Evolutionary conservation across 352 stramenopile species (phyloP).

Genomic region (Phytophthora multivora): DNA sequence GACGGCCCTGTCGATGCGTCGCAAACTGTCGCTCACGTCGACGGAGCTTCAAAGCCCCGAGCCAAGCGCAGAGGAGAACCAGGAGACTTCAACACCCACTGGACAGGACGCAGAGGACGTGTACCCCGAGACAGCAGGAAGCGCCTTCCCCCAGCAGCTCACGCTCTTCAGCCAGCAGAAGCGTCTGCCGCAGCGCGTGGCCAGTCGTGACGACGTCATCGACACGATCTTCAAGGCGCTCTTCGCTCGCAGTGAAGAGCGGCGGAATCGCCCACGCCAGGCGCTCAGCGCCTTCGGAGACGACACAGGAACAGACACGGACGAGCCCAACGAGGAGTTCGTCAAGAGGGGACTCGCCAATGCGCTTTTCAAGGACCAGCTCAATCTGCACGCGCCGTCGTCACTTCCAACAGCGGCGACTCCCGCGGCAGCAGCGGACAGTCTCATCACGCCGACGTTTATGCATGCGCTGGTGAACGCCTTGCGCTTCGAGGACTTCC

Average conservation of each 20-base stretch:
- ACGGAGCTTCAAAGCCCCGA: conserved; percentile 21
- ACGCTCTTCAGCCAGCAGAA: conserved; percentile 85
- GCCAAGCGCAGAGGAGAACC: background rate
- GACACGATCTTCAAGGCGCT: conserved; percentile 82
- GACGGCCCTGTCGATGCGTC: conserved; percentile 22
- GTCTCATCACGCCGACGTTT: conserved; percentile 74
- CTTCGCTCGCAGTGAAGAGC: conserved; percentile 49
- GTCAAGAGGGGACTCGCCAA: conserved; percentile 80
- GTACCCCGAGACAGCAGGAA: conserved; percentile 57
- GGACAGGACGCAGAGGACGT: conserved; percentile 63
- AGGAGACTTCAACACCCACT: conserved; percentile 16
- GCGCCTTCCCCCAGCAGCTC: conserved; percentile 74
- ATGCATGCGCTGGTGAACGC: conserved; percentile 82
- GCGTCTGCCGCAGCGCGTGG: conserved; percentile 69
- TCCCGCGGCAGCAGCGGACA: conserved; percentile 59
- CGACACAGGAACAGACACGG: conserved; percentile 77
- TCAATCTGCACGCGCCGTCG: conserved; percentile 38
- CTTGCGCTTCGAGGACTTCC: conserved; percentile 87
- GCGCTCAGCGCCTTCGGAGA: conserved; percentile 73
- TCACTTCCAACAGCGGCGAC: conserved; percentile 27
- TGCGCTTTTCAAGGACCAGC: conserved; percentile 76
- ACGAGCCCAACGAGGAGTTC: conserved; percentile 85
- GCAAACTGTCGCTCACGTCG: conserved; percentile 46
- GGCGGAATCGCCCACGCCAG: conserved; percentile 31
- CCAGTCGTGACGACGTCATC: conserved; percentile 81